These are phyloP conservation scores for Plantago major DNA, from an alignment of 257 asterid species.

Conservation along the genomic window DNA sequence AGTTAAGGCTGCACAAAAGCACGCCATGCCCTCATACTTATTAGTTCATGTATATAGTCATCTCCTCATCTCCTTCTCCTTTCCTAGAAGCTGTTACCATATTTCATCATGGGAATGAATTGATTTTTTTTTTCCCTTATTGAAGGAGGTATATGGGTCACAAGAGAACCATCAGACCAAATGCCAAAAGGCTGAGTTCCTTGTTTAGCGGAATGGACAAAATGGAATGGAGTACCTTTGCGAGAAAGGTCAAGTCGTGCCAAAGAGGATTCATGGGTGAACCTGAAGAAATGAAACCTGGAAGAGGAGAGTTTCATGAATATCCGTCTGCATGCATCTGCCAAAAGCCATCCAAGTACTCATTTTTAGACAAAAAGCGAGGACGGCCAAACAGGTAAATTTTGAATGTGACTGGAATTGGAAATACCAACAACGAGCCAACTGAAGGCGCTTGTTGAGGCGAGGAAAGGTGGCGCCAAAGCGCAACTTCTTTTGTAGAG, in stretches of 20 bases:
- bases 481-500: constrained; percentile 28
- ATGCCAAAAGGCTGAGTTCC: constrained; percentile 85
- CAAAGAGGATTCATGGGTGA: constrained; percentile 99
- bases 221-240: constrained; percentile 78
- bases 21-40: too few relatives aligned
- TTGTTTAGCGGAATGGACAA: constrained; percentile 53
- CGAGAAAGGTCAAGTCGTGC: constrained; percentile 78
- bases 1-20: too few relatives aligned
- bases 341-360: constrained; percentile 45
- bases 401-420: constrained; percentile 31
- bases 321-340: constrained; percentile 90
- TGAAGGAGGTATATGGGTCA: constrained; percentile 95
- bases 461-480: constrained; percentile 26
- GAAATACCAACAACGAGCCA: constrained; percentile 17
- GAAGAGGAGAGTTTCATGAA: constrained; percentile 94
- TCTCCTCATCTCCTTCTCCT: neutral
- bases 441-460: constrained; percentile 18
- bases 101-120: constrained; percentile 11
- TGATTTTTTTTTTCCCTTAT: constrained; percentile 22
- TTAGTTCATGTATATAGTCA: too few relatives aligned
- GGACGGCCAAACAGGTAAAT: constrained; percentile 23
- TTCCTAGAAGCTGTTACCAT: neutral
- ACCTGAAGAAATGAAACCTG: constrained; percentile 87
- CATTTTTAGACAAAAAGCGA: constrained; percentile 22
- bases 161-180: constrained; percentile 93